Evolutionary conservation across 495 filamentous ascomycete genomes (phyloP).

Genomic region (Lophium mytilinum): DNA sequence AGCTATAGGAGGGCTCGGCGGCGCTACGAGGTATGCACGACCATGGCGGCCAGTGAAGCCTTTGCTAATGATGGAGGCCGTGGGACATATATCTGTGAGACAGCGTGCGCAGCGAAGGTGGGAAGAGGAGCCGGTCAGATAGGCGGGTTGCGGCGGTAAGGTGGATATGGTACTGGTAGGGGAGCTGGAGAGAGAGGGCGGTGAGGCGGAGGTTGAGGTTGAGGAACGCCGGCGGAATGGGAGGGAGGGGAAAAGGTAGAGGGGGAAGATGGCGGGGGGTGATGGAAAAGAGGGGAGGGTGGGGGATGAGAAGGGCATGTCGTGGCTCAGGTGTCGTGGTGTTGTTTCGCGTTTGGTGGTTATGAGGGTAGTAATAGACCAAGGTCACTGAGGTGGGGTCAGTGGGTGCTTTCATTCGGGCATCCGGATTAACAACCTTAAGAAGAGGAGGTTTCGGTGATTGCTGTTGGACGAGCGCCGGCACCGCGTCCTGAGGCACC

Average conservation of each 20-base stretch:
- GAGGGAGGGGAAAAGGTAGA: slow-evolving; percentile 47
- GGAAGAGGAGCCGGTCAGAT: slow-evolving; percentile 45
- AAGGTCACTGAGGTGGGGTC: no score
- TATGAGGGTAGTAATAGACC: no score
- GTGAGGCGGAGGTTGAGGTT: slow-evolving; percentile 27
- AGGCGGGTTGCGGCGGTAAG: slow-evolving; percentile 27
- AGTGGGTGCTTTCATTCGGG: no score
- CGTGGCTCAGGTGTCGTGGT: neutral
- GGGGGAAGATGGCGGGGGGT: slow-evolving; percentile 36
- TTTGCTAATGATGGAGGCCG: slow-evolving; percentile 76
- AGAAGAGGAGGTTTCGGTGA: no score
- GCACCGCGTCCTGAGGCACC: no score
- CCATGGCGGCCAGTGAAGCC: slow-evolving; percentile 93
- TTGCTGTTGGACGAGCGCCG: no score
- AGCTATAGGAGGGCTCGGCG: slow-evolving; percentile 26
- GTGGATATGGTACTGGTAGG: slow-evolving; percentile 15
- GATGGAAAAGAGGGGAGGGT: neutral
- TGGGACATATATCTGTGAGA: slow-evolving; percentile 64
- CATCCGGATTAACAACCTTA: no score
- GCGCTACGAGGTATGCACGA: slow-evolving; percentile 77
- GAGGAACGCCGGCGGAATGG: slow-evolving; percentile 41
- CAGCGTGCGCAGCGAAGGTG: slow-evolving; percentile 68
- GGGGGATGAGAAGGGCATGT: neutral
- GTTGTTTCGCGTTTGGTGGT: no score
- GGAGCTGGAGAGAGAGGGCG: slow-evolving; percentile 34